Base-by-base conservation (phyloP, 1,284 basidiomycete genomes). In the Papiliotrema nemorosa region DNA sequence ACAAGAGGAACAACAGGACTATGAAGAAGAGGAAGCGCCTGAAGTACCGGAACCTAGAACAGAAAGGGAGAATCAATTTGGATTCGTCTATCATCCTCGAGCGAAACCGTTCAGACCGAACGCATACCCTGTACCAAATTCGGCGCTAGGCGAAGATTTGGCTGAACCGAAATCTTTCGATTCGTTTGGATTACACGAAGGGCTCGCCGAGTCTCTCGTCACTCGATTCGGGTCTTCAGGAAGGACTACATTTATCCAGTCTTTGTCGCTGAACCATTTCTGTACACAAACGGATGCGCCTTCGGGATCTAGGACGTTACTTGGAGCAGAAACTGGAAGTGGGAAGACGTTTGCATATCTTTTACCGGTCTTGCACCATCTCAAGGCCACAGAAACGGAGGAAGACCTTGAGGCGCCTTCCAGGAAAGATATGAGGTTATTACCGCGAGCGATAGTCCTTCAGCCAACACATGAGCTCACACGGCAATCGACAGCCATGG, bases 321-420 rank as follows among this genome's bases (percentile, higher is more conserved):
- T 93, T 1, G 89, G 88, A 0, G 85, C 86, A 0, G 90, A 92
- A 72, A 92, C 90, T 0, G 90, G 90, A 7, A 89, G 87, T 0
- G 90, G 90, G 1, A 93, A 93, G 76, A 89, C 86, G 3, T 80
- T 91, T n/a, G 89, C 90, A 1, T 92, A 91, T 67, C 80, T 92
- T 31, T 78, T 92, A 2, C 90, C 90, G 0, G 69, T 92, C 41
- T 77, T 92, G 3, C 86, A 91, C 58, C 77, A 81, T 50, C 77
- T 92, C 60, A 92, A 92, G 69, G 68, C 76, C 44, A 78, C 65
- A 14, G 70, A 74, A 39, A 33, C 35, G 18, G 49, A 53, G 1
- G 31, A 39, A 24, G 21, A 34, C 9, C 9, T 6, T 6, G 18
- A 27, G 12, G 20, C 4, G 35, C 31, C 25, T 33, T 45, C 37